Base-by-base conservation (phyloP, 2,329 filamentous ascomycete species). In the Fusarium marasasianum region DNA sequence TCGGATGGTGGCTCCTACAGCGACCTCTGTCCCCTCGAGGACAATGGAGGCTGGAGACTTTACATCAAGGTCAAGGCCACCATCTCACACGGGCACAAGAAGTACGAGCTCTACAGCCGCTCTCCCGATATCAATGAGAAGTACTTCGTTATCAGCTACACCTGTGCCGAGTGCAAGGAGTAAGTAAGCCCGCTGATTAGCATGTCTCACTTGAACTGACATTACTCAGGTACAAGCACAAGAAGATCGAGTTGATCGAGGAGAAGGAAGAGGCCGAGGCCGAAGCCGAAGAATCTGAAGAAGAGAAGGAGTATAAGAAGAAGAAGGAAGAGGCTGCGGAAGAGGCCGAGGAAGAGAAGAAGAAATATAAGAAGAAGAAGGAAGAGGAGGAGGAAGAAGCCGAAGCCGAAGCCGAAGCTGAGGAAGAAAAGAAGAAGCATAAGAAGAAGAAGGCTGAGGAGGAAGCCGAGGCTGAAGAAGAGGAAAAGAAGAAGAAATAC, bases 101-200 rank as follows among this genome's bases (percentile, higher is more conserved):
- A 73, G 55, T 72, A 72, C 50, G 45, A 75, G 40, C 73, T 79
- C 26, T 73, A 76, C 71, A 79, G 66, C 67, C 78, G 77, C 43
- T 71, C 69, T 17, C 50, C 66, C 53, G 71, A 73, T 24, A 31
- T 73, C n/a, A 54, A 71, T 20, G 69, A 73, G 43, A 77, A 75
- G 65, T 79, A 74, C 69, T 79, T 79, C 48, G 69, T 76, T 41
- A 50, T 79, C 17, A 76, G 75, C 67, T 79, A 79, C 54, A 75
- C 71, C 65, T 79, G 78, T 53, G 60, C 77, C 38, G 70, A 79
- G 66, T 79, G 78, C 71, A 70, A 77, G 53, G 66, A 69, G 76
- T 75, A 60, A 31, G 69, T 67, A 9, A 9, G 20, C 12, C 38
- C 8, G 10, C 5, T 6, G 2, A 29, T 29, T 3, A 14, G 8